phyloP scores from a whole-genome alignment of 345 rosid genomes.

The Eucalyptus grandis region DNA sequence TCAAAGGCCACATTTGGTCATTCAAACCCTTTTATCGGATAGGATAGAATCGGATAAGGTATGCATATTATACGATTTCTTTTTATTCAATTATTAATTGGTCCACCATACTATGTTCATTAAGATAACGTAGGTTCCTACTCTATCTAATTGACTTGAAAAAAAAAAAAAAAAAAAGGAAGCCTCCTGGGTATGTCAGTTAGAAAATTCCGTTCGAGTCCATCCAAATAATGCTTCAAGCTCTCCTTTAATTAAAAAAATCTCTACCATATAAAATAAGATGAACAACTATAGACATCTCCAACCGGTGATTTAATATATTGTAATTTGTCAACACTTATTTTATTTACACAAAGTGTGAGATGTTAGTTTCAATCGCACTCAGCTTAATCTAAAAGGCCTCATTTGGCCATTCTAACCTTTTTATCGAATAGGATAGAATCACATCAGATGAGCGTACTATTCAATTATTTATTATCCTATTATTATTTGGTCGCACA shows the following conservation, averaged over 20 bases:
- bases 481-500: background rate
- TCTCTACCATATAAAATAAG: background rate
- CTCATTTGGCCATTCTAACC: background rate
- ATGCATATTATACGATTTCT: background rate
- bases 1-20: background rate
- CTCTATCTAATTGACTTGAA: too few species aligned
- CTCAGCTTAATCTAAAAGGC: background rate
- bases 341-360: background rate
- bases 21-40: background rate
- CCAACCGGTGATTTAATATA: background rate
- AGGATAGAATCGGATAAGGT: background rate
- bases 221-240: too few species aligned
- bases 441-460: background rate
- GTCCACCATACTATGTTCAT: too few species aligned
- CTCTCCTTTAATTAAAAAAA: background rate
- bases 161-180: too few species aligned
- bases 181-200: too few species aligned
- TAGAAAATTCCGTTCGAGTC: too few species aligned
- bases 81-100: background rate
- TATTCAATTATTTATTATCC: background rate
- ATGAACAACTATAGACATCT: background rate
- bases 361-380: background rate
- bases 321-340: background rate
- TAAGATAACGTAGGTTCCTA: too few species aligned
- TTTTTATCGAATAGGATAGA: background rate